These are phyloP conservation scores for Hyaloscypha hepaticicola DNA, from an alignment of 495 filamentous ascomycete species.

Conservation along the genomic window DNA sequence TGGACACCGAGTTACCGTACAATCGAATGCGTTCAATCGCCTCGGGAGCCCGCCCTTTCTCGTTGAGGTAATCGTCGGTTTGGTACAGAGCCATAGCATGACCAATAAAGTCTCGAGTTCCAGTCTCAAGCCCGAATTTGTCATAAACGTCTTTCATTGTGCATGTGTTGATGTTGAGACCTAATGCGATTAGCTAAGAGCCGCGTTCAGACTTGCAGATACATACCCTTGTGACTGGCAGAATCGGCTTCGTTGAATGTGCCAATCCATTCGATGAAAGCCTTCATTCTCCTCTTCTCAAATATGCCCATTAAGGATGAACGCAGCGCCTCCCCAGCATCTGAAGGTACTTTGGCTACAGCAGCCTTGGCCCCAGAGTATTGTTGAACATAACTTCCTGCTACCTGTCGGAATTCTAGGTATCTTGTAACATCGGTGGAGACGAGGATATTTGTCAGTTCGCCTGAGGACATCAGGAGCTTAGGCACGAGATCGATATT, in stretches of 20 bases:
- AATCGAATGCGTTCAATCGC: slow-evolving; percentile 89
- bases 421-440: slow-evolving; percentile 97
- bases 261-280: slow-evolving; percentile 96
- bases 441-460: slow-evolving; percentile 96
- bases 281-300: slow-evolving; percentile 95
- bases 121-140: slow-evolving; percentile 90
- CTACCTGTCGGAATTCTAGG: slow-evolving; percentile 98
- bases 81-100: slow-evolving; percentile 97
- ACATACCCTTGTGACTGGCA: slow-evolving; percentile 80
- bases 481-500: slow-evolving; percentile 99
- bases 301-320: slow-evolving; percentile 96
- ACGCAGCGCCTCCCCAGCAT: slow-evolving; percentile 84
- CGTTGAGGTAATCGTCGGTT: slow-evolving; percentile 80
- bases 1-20: slow-evolving; percentile 96
- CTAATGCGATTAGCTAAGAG: slow-evolving; percentile 44
- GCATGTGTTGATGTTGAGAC: slow-evolving; percentile 71
- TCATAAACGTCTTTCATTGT: slow-evolving; percentile 98
- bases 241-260: slow-evolving; percentile 83
- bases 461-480: slow-evolving; percentile 96
- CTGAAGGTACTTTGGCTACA: slow-evolving; percentile 94
- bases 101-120: slow-evolving; percentile 92
- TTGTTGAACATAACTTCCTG: slow-evolving; percentile 96
- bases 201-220: not conserved
- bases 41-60: slow-evolving; percentile 73
- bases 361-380: slow-evolving; percentile 75